Evolutionary conservation across 169 alveolate genomes (phyloP), one percentile per base, ranked within the genome.

Genomic region (Besnoitia besnoiti): DNA sequence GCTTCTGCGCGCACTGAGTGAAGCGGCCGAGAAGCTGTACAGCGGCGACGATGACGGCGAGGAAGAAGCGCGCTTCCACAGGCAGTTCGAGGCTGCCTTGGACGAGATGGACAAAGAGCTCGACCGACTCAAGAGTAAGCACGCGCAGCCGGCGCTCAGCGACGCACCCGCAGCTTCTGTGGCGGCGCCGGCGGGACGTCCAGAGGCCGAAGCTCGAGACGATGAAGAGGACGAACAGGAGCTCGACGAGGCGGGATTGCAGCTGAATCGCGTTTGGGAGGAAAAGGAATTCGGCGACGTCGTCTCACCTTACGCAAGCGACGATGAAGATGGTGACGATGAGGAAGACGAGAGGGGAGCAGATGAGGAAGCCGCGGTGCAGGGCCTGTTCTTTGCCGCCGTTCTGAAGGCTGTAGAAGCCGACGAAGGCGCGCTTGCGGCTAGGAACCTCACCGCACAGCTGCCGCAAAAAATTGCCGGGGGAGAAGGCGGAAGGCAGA

Each of bases 61-160:
- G 35, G 61, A 77, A 16, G 87, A 77, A 10, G 40, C 10, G 37
- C 30, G 33, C 61, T 77, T 77, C 21, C 87, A 77, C 35, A 19
- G 16, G 0, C 59, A 37, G 35, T 77, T 77, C 87, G 50, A 37
- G 40, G 87, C 49, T 4, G 87, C 59, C 21, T 55, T 77, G 16
- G 87, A 39, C 61, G 40, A 77, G 19, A 42, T 77, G n/a, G 87
- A 77, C 59, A 55, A 35, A 21, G 87, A 77, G 47, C 87, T 77
- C 40, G 87, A 77, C 37, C 10, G 19, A 16, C 59, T 77, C 35
- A 3, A 77, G 61, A 8, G 40, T 55, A 35, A 77, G 59, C 12
- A 77, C 27, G 33, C 49, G 59, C 4, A n/a, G 8, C 19, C 40
- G 55, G 87, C 87, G 37, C 61, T 21, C 42, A 10, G 47, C 24